phyloP scores from a whole-genome alignment of 2,329 filamentous ascomycete species.

The Thielaviopsis euricoi region DNA sequence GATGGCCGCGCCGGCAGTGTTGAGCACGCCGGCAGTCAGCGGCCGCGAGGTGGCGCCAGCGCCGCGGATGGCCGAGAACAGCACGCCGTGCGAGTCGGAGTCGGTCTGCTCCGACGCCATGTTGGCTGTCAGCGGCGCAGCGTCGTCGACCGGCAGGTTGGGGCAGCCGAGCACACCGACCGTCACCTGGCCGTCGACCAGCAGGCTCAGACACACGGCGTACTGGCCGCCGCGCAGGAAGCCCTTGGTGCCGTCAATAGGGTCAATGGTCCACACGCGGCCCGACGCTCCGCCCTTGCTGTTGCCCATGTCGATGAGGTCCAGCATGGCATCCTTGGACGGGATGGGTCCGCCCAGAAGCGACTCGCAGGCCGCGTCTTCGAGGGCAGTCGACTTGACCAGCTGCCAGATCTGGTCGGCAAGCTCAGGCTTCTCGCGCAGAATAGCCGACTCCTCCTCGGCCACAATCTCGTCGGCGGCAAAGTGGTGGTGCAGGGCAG shows the following conservation, averaged over 20 bases:
- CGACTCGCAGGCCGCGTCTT: slow-evolving; percentile 40
- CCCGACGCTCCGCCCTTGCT: slow-evolving; percentile 56
- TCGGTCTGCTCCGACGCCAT: slow-evolving; percentile 51
- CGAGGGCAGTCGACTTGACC: slow-evolving; percentile 48
- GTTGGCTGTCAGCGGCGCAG: slow-evolving; percentile 42
- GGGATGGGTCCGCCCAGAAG: slow-evolving; percentile 52
- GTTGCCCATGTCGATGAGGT: slow-evolving; percentile 49
- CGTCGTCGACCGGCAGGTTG: slow-evolving; percentile 79
- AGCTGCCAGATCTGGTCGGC: slow-evolving; percentile 63
- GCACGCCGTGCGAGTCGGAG: slow-evolving; percentile 57
- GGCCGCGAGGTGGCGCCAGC: slow-evolving; percentile 68
- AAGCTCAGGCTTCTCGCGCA: slow-evolving; percentile 55
- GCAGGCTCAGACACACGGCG: slow-evolving; percentile 79
- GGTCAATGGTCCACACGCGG: slow-evolving; percentile 90
- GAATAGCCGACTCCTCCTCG: slow-evolving; percentile 76
- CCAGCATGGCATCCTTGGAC: slow-evolving; percentile 48
- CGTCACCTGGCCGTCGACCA: slow-evolving; percentile 86
- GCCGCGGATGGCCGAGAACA: slow-evolving; percentile 72
- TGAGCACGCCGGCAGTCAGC: slow-evolving; percentile 40
- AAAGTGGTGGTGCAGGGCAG: slow-evolving; percentile 77
- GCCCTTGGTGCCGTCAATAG: slow-evolving; percentile 94
- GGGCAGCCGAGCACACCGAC: slow-evolving; percentile 91
- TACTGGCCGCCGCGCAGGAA: slow-evolving; percentile 95
- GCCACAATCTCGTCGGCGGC: slow-evolving; percentile 82
- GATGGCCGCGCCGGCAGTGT: slow-evolving; percentile 42